These are phyloP conservation scores for Takakia lepidozioides DNA, from an alignment of 225 moss, liverwort and hornwort genomes.

Conservation along the genomic window DNA sequence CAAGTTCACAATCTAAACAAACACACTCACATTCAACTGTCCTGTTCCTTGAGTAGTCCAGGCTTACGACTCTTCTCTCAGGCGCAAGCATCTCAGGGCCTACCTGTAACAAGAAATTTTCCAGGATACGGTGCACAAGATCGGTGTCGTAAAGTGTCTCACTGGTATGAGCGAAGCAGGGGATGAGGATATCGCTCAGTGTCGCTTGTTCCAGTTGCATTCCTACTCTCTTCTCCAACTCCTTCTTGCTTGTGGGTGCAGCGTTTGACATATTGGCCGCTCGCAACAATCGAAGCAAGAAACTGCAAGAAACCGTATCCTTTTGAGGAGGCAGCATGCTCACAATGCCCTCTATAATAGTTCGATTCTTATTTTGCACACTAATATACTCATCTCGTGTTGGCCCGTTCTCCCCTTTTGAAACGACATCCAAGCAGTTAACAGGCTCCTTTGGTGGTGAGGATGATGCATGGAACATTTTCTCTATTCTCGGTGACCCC, in stretches of 20 bases:
- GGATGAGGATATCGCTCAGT: slow-evolving; percentile 73
- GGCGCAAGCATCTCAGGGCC: not conserved
- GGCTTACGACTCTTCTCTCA: not conserved
- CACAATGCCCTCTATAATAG: slow-evolving; percentile 54
- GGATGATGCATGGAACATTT: slow-evolving; percentile 5
- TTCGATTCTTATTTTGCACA: slow-evolving; percentile 33
- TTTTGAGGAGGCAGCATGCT: slow-evolving; percentile 45
- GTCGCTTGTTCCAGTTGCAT: slow-evolving; percentile 57
- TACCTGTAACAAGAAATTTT: slow-evolving; percentile 55
- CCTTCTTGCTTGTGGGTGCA: slow-evolving; percentile 18
- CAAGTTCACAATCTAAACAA: too few relatives aligned
- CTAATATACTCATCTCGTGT: slow-evolving; percentile 23
- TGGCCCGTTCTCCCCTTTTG: slow-evolving; percentile 3
- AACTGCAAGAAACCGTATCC: slow-evolving; percentile 55
- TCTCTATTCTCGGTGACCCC: slow-evolving; percentile 3
- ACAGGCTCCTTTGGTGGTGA: slow-evolving; percentile 5
- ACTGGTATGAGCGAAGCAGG: slow-evolving; percentile 52
- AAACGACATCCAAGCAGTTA: too few relatives aligned
- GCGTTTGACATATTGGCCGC: slow-evolving; percentile 59
- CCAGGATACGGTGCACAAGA: slow-evolving; percentile 67
- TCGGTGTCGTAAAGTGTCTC: slow-evolving; percentile 76
- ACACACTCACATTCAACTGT: not conserved
- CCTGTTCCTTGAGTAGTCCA: not conserved
- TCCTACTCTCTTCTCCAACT: slow-evolving; percentile 62
- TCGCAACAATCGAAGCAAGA: slow-evolving; percentile 69